Evolutionary conservation across 2,329 filamentous ascomycete genomes (phyloP), one percentile per base, ranked within the genome.

Genomic region (Phymatotrichopsis omnivora): DNA sequence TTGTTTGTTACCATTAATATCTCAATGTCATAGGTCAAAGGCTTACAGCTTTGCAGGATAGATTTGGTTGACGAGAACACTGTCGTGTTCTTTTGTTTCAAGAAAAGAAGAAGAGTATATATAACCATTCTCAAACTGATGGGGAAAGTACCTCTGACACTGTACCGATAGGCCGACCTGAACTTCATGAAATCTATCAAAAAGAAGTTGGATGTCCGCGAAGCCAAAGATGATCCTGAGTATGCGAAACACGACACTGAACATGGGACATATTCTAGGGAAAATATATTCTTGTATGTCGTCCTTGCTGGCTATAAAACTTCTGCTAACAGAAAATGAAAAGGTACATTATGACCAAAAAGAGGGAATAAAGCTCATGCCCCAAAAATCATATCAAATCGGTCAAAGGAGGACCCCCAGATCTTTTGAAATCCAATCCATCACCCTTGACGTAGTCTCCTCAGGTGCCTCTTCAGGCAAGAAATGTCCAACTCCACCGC

Each of bases 41-140:
- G 28, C 23, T 45, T 32, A 35, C 14, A 27, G 19, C 38, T 33
- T 10, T 23, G 20, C 28, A 58, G 56, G 39, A 50, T 57, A 32
- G 38, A 57, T 23, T 49, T 59, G 6, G 49, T 53, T 3, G 45
- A 49, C 23, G 49, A 57, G n/a, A 63, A 68, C 32, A 73, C 74
- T 8, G 67, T 72, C 7, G 63, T 81, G 35, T 80, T 77, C 64
- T 96, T 98, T 66, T 94, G 89, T 68, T 95, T 93, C 71, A 96
- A 94, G 71, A 89, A 85, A 67, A 73, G 91, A 56, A 76, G 91
- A 60, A 74, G 85, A 49, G 91, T 56, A 51, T 40, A 39, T 28
- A 28, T 7, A 12, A n/a, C 16, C 25, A 35, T 7, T 14, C 2
- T 24, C 25, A n/a, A 19, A 8, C 17, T 17, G 19, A 2, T 23